A percentile compares a stretch with the other conserved stretches of the same genome.
These are phyloP conservation scores for Monoraphidium neglectum DNA, from an alignment of 139 green algal genomes.

Conservation along the genomic window DNA sequence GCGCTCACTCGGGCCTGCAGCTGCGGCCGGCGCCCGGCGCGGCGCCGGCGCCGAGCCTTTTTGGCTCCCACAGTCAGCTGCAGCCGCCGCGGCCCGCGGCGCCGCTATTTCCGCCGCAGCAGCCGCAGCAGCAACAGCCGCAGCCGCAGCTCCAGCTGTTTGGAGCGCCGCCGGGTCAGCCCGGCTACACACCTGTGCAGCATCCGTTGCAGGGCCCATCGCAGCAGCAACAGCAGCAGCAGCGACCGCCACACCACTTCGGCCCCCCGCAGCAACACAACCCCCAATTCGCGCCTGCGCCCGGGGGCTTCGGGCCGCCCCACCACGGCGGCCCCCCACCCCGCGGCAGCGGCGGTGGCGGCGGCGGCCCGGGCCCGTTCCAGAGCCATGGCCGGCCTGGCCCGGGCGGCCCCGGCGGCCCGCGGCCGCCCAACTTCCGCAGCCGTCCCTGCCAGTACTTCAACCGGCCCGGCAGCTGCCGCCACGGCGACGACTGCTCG, in stretches of 20 bases:
- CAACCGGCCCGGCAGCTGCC: neutral
- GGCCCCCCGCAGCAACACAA: neutral
- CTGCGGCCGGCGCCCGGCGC: neutral
- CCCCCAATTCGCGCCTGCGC: neutral
- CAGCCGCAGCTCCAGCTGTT: neutral
- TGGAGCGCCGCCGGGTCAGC: slow-evolving; percentile 2
- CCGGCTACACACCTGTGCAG: neutral
- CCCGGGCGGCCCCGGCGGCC: too few species aligned
- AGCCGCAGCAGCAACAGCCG: slow-evolving; percentile 7
- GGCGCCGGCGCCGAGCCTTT: neutral
- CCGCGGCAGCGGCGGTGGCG: too few species aligned
- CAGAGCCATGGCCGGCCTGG: too few species aligned
- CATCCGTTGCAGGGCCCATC: too few species aligned
- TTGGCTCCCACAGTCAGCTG: slow-evolving; percentile 10
- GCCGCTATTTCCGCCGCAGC: neutral
- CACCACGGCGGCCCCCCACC: too few species aligned
- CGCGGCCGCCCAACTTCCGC: too few species aligned
- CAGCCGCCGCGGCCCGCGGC: slow-evolving; percentile 8
- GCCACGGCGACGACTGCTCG: slow-evolving; percentile 8
- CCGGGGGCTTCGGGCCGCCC: neutral
- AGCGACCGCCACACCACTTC: neutral
- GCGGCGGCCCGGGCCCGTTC: too few species aligned
- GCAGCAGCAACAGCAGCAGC: neutral
- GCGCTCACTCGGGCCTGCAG: neutral
- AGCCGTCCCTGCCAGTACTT: slow-evolving; percentile 17